These are phyloP conservation scores for Triticum dicoccoides DNA, from an alignment of 176 grass and related monocot genomes.

Conservation along the genomic window DNA sequence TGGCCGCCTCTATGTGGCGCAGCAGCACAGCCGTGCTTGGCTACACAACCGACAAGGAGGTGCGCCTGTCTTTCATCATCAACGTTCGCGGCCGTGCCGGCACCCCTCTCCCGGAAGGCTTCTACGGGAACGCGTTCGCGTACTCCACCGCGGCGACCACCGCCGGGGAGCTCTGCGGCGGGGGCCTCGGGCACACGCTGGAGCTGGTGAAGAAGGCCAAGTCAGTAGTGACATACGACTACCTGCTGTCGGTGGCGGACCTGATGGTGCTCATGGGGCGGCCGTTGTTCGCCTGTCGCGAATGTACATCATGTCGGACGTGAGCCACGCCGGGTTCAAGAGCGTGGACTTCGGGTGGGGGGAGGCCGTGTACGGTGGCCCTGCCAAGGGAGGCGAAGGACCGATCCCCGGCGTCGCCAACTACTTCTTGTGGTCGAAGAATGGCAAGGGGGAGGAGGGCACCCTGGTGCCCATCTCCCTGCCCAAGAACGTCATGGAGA, in stretches of 20 bases:
- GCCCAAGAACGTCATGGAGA: constrained; percentile 55
- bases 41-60: constrained; percentile 33
- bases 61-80: constrained; percentile 47
- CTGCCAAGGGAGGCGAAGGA: constrained; percentile 47
- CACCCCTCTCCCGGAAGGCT: constrained; percentile 39
- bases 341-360: constrained; percentile 35
- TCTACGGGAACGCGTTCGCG: constrained; percentile 68
- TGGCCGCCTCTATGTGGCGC: too few relatives aligned
- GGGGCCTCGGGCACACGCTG: constrained; percentile 38
- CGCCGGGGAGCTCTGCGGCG: constrained; percentile 31
- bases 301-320: not conserved
- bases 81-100: constrained; percentile 41
- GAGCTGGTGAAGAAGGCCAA: constrained; percentile 62
- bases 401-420: constrained; percentile 28
- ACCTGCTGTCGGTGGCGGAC: constrained; percentile 63
- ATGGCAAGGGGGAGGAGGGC: constrained; percentile 47
- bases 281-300: constrained; percentile 33
- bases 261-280: constrained; percentile 40
- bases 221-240: constrained; percentile 44
- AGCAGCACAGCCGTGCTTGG: too few relatives aligned
- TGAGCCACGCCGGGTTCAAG: constrained; percentile 51
- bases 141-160: constrained; percentile 44
- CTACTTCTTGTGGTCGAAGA: constrained; percentile 49
- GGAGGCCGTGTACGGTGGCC: constrained; percentile 40
- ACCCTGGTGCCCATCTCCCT: constrained; percentile 57